These are phyloP conservation scores for Sordariomycetes sp. DNA, from an alignment of 2,329 filamentous ascomycete species.

Conservation along the genomic window DNA sequence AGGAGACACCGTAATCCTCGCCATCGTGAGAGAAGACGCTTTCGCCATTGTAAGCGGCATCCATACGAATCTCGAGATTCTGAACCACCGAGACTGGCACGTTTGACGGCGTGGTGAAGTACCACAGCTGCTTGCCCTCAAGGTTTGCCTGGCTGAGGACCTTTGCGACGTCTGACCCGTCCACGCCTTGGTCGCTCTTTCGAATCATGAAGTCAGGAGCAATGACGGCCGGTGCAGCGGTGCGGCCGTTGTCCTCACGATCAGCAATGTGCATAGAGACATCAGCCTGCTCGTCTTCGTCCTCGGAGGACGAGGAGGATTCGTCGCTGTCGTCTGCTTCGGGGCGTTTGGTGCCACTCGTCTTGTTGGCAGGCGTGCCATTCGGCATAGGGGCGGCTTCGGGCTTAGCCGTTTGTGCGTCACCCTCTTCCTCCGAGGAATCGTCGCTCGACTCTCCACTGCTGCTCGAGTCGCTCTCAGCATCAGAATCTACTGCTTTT, in stretches of 20 bases:
- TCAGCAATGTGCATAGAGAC: slow-evolving; percentile 29
- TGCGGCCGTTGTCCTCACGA: slow-evolving; percentile 17
- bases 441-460: slow-evolving; percentile 6
- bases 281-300: slow-evolving; percentile 16
- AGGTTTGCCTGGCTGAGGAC: slow-evolving; percentile 50
- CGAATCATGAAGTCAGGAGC: slow-evolving; percentile 45
- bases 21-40: slow-evolving; percentile 54
- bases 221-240: slow-evolving; percentile 34
- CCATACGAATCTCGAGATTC: slow-evolving; percentile 51
- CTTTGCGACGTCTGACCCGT: slow-evolving; percentile 36
- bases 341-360: slow-evolving; percentile 4
- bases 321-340: slow-evolving; percentile 1
- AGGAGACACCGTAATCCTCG: slow-evolving; percentile 50
- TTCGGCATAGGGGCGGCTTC: slow-evolving; percentile 1
- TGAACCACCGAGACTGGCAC: slow-evolving; percentile 60
- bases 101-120: slow-evolving; percentile 64
- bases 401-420: slow-evolving; percentile 10
- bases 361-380: background rate
- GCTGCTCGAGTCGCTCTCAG: background rate
- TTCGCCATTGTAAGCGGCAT: slow-evolving; percentile 41
- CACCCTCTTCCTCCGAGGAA: slow-evolving; percentile 12
- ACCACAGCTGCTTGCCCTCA: slow-evolving; percentile 69
- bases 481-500: slow-evolving; percentile 1
- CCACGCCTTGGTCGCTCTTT: slow-evolving; percentile 29
- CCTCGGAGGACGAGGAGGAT: slow-evolving; percentile 1